Base-by-base conservation (phyloP, 2,329 filamentous ascomycete species). In the Colletotrichum phormii region DNA sequence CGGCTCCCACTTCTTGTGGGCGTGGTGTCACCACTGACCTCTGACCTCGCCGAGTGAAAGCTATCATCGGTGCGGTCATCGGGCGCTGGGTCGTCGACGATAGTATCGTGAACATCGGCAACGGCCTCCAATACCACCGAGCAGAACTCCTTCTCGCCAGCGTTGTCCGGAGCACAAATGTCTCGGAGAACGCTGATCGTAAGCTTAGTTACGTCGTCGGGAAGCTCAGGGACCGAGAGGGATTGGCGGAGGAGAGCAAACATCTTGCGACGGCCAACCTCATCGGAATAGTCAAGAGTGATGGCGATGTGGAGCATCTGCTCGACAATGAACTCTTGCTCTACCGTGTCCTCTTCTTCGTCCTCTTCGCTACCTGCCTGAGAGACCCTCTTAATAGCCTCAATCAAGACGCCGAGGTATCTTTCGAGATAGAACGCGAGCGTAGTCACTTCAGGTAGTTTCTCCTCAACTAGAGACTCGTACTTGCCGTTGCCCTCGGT, bases 211-310 rank as follows among this genome's bases (percentile, higher is more conserved):
- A 95, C 93, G 80, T 98, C 95, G 77, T 99, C 96, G 0, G 97
- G 95, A 2, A 99, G 87, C 77, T 97, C 94, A 4, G 95, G 91
- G 64, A 95, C 92, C 0, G 95, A 95, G 18, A 99, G 86, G 1
- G 93, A 93, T 80, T 97, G 94, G 67, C 97, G 90, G 72, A 98
- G 89, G 42, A 98, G 88, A 22, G 94, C 91, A 81, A 97, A 98
- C 95, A 99, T 98, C 84, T 98, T 97, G 71, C 96, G 89, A 75
- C 97, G 91, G 62, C 97, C 97, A 75, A 98, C 94, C 82, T 98
- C 97, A 79, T 99, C 97, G n/a, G 94, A 95, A 82, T 98, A 99
- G 82, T 99, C 97, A 63, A 98, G 89, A 1, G 94, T 97, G 72
- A 95, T 88, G 5, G 95, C 94, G 79, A 99, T 97, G 77, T 98